phyloP scores from a whole-genome alignment of 139 green algal genomes.

The Picochlorum sp. region DNA sequence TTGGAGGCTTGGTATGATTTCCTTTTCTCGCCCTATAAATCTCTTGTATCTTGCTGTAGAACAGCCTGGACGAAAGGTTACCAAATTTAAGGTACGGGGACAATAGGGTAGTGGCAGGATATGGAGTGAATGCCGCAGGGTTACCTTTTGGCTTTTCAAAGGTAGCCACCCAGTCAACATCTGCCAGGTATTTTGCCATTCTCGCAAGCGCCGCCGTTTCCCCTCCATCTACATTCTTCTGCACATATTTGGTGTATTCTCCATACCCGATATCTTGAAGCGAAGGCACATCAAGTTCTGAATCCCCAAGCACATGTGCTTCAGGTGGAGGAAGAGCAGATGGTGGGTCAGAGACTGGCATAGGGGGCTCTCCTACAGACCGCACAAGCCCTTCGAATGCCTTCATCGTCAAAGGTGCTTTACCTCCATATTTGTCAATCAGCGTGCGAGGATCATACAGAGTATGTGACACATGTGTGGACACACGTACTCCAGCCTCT shows the following conservation, averaged over 20 bases:
- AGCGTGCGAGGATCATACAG: constrained; percentile 66
- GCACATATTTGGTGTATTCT: neutral
- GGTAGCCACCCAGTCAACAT: constrained; percentile 54
- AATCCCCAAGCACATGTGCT: neutral
- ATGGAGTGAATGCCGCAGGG: constrained; percentile 53
- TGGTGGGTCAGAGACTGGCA: constrained; percentile 37
- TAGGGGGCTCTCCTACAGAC: constrained; percentile 35
- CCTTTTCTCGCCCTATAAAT: constrained; percentile 31
- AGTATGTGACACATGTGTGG: constrained; percentile 60
- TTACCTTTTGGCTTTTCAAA: constrained; percentile 89
- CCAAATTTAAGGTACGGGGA: constrained; percentile 84
- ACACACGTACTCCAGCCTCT: constrained; percentile 48
- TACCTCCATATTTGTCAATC: constrained; percentile 40
- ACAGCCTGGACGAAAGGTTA: constrained; percentile 40
- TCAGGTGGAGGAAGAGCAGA: constrained; percentile 32
- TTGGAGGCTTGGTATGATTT: constrained; percentile 67
- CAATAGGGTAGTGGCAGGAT: constrained; percentile 76
- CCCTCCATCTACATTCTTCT: constrained; percentile 43
- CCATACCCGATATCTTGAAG: constrained; percentile 55
- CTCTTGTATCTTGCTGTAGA: constrained; percentile 30
- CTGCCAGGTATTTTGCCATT: constrained; percentile 45
- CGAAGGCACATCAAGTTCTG: constrained; percentile 37
- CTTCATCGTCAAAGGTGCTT: constrained; percentile 49
- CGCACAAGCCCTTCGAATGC: constrained; percentile 65
- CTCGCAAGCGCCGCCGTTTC: constrained; percentile 54